phyloP scores from a whole-genome alignment of 768 basidiomycete species.

The Pisolithus microcarpus region DNA sequence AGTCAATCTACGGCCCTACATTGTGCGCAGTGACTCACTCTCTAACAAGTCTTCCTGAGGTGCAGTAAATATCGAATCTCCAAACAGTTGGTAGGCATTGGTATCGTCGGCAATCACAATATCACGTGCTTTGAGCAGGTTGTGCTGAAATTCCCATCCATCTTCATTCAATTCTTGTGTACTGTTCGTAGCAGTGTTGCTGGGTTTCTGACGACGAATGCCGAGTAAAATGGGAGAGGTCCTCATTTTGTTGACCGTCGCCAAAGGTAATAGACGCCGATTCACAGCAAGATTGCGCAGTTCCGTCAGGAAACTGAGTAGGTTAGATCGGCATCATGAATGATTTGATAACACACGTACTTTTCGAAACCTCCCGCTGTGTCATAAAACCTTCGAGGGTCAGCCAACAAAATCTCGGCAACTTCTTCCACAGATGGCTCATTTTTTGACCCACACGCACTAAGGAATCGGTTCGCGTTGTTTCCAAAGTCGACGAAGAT shows the following conservation, averaged over 20 bases:
- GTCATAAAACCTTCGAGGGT: conserved; percentile 66
- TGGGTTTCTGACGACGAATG: conserved; percentile 47
- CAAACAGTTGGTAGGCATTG: conserved; percentile 72
- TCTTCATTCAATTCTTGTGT: conserved; percentile 48
- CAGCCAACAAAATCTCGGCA: conserved; percentile 55
- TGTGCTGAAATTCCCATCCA: conserved; percentile 66
- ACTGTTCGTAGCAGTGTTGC: conserved; percentile 17
- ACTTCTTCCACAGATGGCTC: conserved; percentile 86
- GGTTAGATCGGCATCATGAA: background rate
- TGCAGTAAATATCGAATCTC: conserved; percentile 65
- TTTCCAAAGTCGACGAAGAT: conserved; percentile 84
- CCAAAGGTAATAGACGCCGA: conserved; percentile 41
- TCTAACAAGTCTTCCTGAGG: conserved; percentile 91
- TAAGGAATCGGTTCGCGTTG: conserved; percentile 76
- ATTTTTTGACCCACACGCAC: conserved; percentile 78
- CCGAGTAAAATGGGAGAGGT: conserved; percentile 67
- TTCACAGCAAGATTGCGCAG: conserved; percentile 85
- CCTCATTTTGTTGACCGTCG: conserved; percentile 55
- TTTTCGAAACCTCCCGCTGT: conserved; percentile 61
- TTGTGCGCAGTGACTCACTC: conserved; percentile 33
- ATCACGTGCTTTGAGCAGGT: conserved; percentile 60
- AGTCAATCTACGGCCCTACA: background rate
- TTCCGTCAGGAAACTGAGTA: conserved; percentile 68
- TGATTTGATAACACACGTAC: conserved; percentile 34
- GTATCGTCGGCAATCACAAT: conserved; percentile 85